These are phyloP conservation scores for Teratosphaeria pseudoeucalypti DNA, from an alignment of 2,329 filamentous ascomycete species.

Conservation along the genomic window DNA sequence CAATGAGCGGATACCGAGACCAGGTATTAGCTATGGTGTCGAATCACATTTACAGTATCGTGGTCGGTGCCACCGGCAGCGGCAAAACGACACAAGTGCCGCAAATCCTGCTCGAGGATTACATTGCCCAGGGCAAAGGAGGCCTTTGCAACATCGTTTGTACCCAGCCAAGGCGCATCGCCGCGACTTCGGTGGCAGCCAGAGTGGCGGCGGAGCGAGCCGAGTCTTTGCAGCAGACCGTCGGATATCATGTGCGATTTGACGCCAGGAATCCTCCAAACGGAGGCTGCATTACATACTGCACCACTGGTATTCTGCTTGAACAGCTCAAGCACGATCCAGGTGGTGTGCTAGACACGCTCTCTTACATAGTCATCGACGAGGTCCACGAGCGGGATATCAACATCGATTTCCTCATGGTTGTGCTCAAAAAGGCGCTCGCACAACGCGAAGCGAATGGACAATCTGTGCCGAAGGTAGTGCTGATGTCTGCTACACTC, in stretches of 20 bases:
- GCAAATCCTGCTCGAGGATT: conserved; percentile 44
- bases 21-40: conserved; percentile 29
- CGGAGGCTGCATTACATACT: conserved; percentile 37
- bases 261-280: conserved; percentile 25
- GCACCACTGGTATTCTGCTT: conserved; percentile 41
- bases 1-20: conserved; percentile 29
- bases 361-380: conserved; percentile 42
- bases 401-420: conserved; percentile 37
- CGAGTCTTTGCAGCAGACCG: conserved; percentile 29
- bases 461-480: conserved; percentile 32
- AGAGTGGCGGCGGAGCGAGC: conserved; percentile 38
- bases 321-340: conserved; percentile 32
- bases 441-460: conserved; percentile 24
- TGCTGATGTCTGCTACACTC: conserved; percentile 42
- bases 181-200: conserved; percentile 36
- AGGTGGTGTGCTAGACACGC: conserved; percentile 29
- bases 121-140: conserved; percentile 30
- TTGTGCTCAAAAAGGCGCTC: conserved; percentile 34
- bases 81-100: conserved; percentile 43
- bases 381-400: conserved; percentile 42
- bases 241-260: conserved; percentile 40
- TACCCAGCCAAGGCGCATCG: conserved; percentile 40
- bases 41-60: conserved; percentile 33
- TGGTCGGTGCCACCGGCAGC: conserved; percentile 37
- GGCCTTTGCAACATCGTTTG: conserved; percentile 40